These are phyloP conservation scores for Leucocoprinus leucothites DNA, from an alignment of 768 basidiomycete genomes.

Conservation along the genomic window DNA sequence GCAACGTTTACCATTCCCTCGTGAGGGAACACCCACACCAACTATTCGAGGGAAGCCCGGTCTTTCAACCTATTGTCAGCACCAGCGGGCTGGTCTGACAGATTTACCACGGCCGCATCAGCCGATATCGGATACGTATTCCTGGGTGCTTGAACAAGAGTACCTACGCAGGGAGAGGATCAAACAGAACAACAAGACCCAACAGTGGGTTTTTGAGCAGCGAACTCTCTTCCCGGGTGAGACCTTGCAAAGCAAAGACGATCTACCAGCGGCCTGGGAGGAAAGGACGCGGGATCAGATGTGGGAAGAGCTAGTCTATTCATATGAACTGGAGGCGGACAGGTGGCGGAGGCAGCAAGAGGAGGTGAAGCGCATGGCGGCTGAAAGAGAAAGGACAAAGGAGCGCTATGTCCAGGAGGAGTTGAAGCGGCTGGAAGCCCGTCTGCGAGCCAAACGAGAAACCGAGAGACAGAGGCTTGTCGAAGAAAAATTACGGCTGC, in stretches of 20 bases:
- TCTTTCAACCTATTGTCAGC: neutral
- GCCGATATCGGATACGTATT: constrained; percentile 40
- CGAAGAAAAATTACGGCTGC: constrained; percentile 42
- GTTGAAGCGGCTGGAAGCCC: constrained; percentile 48
- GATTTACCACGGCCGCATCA: constrained; percentile 29
- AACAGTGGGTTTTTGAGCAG: constrained; percentile 65
- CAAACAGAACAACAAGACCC: constrained; percentile 47
- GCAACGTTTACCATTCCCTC: constrained; percentile 13
- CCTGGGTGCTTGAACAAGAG: constrained; percentile 56
- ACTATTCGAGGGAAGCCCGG: constrained; percentile 16
- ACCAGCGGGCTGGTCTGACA: neutral
- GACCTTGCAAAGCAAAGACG: constrained; percentile 17
- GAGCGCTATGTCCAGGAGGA: constrained; percentile 48
- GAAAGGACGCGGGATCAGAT: constrained; percentile 30
- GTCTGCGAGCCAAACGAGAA: constrained; percentile 47
- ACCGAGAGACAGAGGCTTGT: constrained; percentile 43
- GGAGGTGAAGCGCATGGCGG: constrained; percentile 39
- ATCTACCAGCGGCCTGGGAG: constrained; percentile 10
- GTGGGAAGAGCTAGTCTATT: constrained; percentile 53
- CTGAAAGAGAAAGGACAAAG: constrained; percentile 45
- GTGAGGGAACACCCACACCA: constrained; percentile 15
- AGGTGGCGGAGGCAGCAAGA: constrained; percentile 52
- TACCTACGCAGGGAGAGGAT: constrained; percentile 37
- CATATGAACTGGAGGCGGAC: constrained; percentile 48
- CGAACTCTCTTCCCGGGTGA: constrained; percentile 36